A percentile compares a stretch with the other conserved stretches of the same genome.
Conservation (phyloP, 139 green algal species). For the Chlorella sp. region DNA sequence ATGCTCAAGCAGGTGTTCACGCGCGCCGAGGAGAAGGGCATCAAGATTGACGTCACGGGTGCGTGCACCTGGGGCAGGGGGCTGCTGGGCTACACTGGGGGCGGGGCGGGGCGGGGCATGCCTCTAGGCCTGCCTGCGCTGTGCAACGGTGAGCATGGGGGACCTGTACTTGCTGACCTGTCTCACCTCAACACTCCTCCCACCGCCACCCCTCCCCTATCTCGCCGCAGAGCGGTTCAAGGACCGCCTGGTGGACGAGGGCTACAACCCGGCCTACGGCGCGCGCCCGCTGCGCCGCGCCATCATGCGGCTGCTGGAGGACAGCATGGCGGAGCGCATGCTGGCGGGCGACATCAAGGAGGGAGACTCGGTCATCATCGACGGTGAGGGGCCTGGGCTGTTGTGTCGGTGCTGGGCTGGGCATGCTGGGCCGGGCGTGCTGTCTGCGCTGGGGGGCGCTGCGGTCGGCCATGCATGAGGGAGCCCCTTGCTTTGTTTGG, state of each 20-base stretch:
- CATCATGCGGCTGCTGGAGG: slow-evolving; percentile 99
- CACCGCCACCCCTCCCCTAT: neutral
- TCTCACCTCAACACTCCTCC: neutral
- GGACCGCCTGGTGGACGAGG: slow-evolving; percentile 95
- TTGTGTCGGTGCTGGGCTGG: neutral
- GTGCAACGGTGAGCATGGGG: too few relatives aligned
- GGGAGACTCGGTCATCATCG: slow-evolving; percentile 93
- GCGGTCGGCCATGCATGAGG: too few relatives aligned
- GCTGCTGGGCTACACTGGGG: too few relatives aligned
- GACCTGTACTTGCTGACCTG: too few relatives aligned
- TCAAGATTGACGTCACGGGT: slow-evolving; percentile 92
- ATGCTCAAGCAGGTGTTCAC: slow-evolving; percentile 96
- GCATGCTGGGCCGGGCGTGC: neutral
- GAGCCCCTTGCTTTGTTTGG: neutral
- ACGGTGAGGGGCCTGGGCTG: slow-evolving; percentile 48
- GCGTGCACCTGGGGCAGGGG: too few relatives aligned
- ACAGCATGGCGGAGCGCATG: slow-evolving; percentile 95
- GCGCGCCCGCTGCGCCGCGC: slow-evolving; percentile 96
- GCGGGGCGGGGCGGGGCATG: too few relatives aligned
- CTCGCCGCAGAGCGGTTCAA: slow-evolving; percentile 60
- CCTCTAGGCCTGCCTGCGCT: too few relatives aligned
- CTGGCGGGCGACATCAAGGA: slow-evolving; percentile 94
- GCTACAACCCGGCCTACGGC: slow-evolving; percentile 98
- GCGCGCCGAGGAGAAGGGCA: slow-evolving; percentile 94
- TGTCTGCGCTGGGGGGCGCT: neutral